These are phyloP conservation scores for Colletotrichum tanaceti DNA, from an alignment of 2,329 filamentous ascomycete genomes.

Conservation along the genomic window DNA sequence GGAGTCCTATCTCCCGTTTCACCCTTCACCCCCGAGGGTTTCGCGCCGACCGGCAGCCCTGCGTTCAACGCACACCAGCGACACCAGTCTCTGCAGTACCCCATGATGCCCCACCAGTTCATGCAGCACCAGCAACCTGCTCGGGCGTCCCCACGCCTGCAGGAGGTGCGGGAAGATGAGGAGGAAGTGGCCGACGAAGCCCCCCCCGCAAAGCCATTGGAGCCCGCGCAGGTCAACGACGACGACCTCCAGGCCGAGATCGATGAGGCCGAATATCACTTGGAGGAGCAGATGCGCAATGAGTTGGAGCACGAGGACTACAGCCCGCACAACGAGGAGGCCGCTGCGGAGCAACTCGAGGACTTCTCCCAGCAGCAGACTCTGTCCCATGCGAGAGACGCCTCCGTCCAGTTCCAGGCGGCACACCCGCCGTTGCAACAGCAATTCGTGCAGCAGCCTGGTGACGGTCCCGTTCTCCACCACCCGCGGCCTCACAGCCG, in stretches of 20 bases:
- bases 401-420: slow-evolving; percentile 61
- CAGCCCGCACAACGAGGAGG: slow-evolving; percentile 68
- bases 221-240: slow-evolving; percentile 56
- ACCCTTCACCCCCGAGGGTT: slow-evolving; percentile 68
- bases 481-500: slow-evolving; percentile 80
- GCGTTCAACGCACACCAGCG: slow-evolving; percentile 63
- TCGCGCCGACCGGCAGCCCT: slow-evolving; percentile 55
- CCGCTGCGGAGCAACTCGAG: slow-evolving; percentile 38
- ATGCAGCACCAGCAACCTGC: slow-evolving; percentile 65
- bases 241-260: slow-evolving; percentile 88
- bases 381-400: slow-evolving; percentile 55
- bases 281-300: slow-evolving; percentile 82
- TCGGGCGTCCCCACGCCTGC: slow-evolving; percentile 70
- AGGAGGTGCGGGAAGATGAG: slow-evolving; percentile 79
- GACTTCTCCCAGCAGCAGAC: slow-evolving; percentile 34
- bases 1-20: slow-evolving; percentile 73
- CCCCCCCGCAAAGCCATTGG: slow-evolving; percentile 65
- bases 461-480: slow-evolving; percentile 70
- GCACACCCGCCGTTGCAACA: slow-evolving; percentile 63
- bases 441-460: slow-evolving; percentile 65
- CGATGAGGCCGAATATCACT: slow-evolving; percentile 85
- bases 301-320: slow-evolving; percentile 84
- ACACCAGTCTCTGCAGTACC: slow-evolving; percentile 70
- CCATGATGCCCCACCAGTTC: slow-evolving; percentile 67
- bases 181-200: slow-evolving; percentile 68